phyloP scores from a whole-genome alignment of 106 monocot genomes.

The Dioscorea alata region DNA sequence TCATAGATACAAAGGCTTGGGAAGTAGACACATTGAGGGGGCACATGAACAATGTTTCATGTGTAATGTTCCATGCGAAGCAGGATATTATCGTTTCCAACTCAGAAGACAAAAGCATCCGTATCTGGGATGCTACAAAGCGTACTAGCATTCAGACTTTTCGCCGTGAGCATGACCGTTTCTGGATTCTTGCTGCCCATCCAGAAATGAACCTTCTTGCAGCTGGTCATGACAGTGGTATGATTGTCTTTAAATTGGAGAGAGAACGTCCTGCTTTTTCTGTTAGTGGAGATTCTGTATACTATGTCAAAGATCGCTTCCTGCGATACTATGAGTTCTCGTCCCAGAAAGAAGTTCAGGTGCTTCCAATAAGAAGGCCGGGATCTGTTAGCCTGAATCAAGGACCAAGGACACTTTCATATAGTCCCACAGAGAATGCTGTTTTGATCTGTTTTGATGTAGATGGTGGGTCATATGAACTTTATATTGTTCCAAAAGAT shows the following conservation, averaged over 20 bases:
- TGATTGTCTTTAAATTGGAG: constrained; percentile 67
- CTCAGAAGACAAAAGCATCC: constrained; percentile 73
- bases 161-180: constrained; percentile 60
- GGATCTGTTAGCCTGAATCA: constrained; percentile 61
- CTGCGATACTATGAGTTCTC: constrained; percentile 54
- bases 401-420: constrained; percentile 54
- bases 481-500: constrained; percentile 43
- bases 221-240: constrained; percentile 72
- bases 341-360: constrained; percentile 50
- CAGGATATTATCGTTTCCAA: constrained; percentile 72
- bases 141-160: constrained; percentile 57
- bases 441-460: constrained; percentile 45
- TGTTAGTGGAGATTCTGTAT: constrained; percentile 45
- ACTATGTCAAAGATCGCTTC: constrained; percentile 57
- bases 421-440: constrained; percentile 61
- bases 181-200: constrained; percentile 69
- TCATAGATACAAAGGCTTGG: constrained; percentile 68
- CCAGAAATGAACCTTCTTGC: constrained; percentile 77
- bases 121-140: constrained; percentile 76
- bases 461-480: constrained; percentile 57
- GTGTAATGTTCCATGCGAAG: constrained; percentile 66
- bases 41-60: constrained; percentile 83
- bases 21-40: constrained; percentile 73
- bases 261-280: constrained; percentile 67
- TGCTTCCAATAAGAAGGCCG: constrained; percentile 44